Percentiles rank a stretch among this genome's conserved stretches.
These are phyloP conservation scores for Chrysoporthe cubensis DNA, from an alignment of 2,329 filamentous ascomycete species.

Conservation along the genomic window DNA sequence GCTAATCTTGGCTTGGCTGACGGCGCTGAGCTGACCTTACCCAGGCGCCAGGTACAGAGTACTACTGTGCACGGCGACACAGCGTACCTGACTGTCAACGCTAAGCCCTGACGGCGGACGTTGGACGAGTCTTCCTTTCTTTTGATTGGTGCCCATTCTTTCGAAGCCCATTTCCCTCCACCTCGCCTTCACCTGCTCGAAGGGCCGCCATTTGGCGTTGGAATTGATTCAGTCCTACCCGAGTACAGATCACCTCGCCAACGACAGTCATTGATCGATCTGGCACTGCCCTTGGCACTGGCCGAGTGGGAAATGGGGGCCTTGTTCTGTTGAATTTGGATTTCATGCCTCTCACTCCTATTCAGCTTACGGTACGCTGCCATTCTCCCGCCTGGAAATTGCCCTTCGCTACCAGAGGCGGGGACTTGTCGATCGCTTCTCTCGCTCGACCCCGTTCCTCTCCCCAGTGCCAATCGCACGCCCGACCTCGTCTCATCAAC, in stretches of 20 bases:
- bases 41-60: not conserved
- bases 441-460: slow-evolving; percentile 27
- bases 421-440: slow-evolving; percentile 39
- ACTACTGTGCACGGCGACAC: slow-evolving; percentile 6
- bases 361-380: slow-evolving; percentile 11
- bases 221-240: not conserved
- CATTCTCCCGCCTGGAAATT: slow-evolving; percentile 36
- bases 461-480: slow-evolving; percentile 23
- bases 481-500: slow-evolving; percentile 23
- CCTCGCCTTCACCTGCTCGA: slow-evolving; percentile 8
- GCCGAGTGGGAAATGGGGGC: slow-evolving; percentile 6
- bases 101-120: slow-evolving; percentile 3
- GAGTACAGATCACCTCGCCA: slow-evolving; percentile 13
- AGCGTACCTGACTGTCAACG: slow-evolving; percentile 2
- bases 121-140: slow-evolving; percentile 8
- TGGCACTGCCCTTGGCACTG: slow-evolving; percentile 3
- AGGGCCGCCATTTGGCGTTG: slow-evolving; percentile 9
- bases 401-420: slow-evolving; percentile 35
- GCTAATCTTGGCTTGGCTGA: slow-evolving; percentile 15
- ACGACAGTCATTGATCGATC: not conserved
- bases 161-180: not conserved
- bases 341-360: slow-evolving; percentile 10
- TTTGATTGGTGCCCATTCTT: slow-evolving; percentile 15
- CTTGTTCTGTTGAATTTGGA: slow-evolving; percentile 6
- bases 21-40: not conserved